Conservation (phyloP, 2,329 filamentous ascomycete genomes). For the Myriosclerotinia duriaeana region DNA sequence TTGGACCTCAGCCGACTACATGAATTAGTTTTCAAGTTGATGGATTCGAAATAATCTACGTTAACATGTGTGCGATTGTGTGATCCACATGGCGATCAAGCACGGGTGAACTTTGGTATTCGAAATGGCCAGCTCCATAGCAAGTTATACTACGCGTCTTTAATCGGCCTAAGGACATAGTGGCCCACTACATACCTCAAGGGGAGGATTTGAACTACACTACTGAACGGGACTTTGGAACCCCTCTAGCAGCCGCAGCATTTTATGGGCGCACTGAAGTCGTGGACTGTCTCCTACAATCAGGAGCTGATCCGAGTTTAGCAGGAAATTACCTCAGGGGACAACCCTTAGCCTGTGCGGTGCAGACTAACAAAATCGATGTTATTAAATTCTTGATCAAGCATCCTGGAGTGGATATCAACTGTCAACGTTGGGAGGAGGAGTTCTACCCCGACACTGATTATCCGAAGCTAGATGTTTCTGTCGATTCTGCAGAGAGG, state of each 20-base stretch:
- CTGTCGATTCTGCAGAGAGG: too few relatives aligned
- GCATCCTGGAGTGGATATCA: too few relatives aligned
- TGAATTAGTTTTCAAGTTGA: background rate
- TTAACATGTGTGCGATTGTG: slow-evolving; percentile 4
- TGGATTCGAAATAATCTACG: background rate
- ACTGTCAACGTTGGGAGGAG: too few relatives aligned
- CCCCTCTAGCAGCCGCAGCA: background rate
- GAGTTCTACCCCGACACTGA: too few relatives aligned
- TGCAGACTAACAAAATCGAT: background rate
- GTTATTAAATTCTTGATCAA: too few relatives aligned
- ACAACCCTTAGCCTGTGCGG: too few relatives aligned
- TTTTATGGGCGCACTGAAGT: background rate
- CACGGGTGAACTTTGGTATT: background rate
- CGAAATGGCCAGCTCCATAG: background rate
- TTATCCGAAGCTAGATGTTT: too few relatives aligned
- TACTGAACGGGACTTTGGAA: background rate
- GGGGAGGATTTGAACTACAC: slow-evolving; percentile 1
- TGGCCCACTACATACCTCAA: background rate
- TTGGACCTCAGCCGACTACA: background rate
- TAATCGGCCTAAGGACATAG: background rate
- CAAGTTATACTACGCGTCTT: slow-evolving; percentile 3
- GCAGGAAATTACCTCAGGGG: background rate
- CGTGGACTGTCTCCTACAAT: background rate
- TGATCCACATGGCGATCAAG: background rate
- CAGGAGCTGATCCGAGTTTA: slow-evolving; percentile 1